Base-by-base conservation (phyloP, 805 yeast species). In the Candida insectalens region DNA sequence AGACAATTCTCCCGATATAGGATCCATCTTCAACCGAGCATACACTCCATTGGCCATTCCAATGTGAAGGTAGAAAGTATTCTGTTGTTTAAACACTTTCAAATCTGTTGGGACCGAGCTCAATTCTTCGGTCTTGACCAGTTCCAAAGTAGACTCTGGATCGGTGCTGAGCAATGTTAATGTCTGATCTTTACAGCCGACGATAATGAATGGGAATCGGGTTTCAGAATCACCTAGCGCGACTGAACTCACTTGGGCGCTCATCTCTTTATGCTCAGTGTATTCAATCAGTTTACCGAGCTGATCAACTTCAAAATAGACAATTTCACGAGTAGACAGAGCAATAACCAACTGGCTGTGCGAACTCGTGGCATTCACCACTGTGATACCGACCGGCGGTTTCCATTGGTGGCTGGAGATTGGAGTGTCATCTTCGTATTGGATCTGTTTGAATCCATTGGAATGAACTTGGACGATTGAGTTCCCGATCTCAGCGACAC, bases 31-130 rank as follows among this genome's bases (percentile, higher is more conserved):
- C 1, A 84, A 70, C 13, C 78, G 61, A 2, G 77, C 76, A 56
- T 80, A 84, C 2, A 88, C 73, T 15, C 97, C 97, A 52, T 77
- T 83, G n/a, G 60, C 68, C 64, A 87, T 65, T 2, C 96, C 96
- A 32, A 85, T 69, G 53, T 87, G 94, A 8, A 83, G 65, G 38
- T 59, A 65, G 3, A 60, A 37, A 10, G 36, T 32, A 63, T 59
- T 53, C n/a, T 45, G 38, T 37, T 57, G 45, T 13, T 69, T 32
- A 29, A 21, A n/a, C 12, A 19, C 27, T 10, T 60, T 44, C 31
- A 65, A 51, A 5, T 59, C 51, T 2, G 58, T 46, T 4, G 71
- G 65, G 1, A 66, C 55, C 6, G 85, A 70, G 26, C 77, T 67
- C 16, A 88, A 52, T 2, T 75, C 78, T 52, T 85, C 94, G 14